Evolutionary conservation across 352 stramenopile genomes (phyloP).

Genomic region (Phytophthora foliorum): DNA sequence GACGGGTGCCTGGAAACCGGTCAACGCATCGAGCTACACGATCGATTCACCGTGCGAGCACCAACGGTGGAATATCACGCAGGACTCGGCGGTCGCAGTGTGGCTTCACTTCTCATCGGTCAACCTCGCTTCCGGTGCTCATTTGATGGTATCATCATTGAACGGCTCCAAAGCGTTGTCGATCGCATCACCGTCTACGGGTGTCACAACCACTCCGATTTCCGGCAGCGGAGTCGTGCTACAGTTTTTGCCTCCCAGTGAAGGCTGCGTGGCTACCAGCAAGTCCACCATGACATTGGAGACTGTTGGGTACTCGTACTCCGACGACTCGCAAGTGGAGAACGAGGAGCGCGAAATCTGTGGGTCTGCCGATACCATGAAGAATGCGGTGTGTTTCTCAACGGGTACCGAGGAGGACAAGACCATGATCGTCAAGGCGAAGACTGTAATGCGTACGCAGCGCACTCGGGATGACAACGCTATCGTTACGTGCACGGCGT

Average conservation of each 20-base stretch:
- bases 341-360: slow-evolving; percentile 61
- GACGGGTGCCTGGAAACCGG: slow-evolving; percentile 40
- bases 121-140: slow-evolving; percentile 39
- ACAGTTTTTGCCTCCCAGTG: slow-evolving; percentile 48
- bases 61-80: slow-evolving; percentile 61
- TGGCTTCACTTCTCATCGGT: slow-evolving; percentile 55
- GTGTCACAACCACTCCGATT: slow-evolving; percentile 45
- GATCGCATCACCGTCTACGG: slow-evolving; percentile 31
- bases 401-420: slow-evolving; percentile 39
- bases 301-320: slow-evolving; percentile 49
- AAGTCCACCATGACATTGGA: slow-evolving; percentile 41
- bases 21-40: slow-evolving; percentile 45
- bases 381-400: slow-evolving; percentile 60
- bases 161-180: slow-evolving; percentile 44
- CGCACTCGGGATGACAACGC: slow-evolving; percentile 54
- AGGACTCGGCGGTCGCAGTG: slow-evolving; percentile 51
- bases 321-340: slow-evolving; percentile 43
- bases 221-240: slow-evolving; percentile 45
- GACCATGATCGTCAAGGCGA: slow-evolving; percentile 50
- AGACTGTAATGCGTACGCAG: slow-evolving; percentile 60
- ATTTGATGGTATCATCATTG: slow-evolving; percentile 47
- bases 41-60: slow-evolving; percentile 48
- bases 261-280: slow-evolving; percentile 27
- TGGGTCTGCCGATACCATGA: slow-evolving; percentile 62
- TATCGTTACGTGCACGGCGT: slow-evolving; percentile 54